Conservation (phyloP, 352 stramenopile genomes). For the Globisporangium apiculatum region DNA sequence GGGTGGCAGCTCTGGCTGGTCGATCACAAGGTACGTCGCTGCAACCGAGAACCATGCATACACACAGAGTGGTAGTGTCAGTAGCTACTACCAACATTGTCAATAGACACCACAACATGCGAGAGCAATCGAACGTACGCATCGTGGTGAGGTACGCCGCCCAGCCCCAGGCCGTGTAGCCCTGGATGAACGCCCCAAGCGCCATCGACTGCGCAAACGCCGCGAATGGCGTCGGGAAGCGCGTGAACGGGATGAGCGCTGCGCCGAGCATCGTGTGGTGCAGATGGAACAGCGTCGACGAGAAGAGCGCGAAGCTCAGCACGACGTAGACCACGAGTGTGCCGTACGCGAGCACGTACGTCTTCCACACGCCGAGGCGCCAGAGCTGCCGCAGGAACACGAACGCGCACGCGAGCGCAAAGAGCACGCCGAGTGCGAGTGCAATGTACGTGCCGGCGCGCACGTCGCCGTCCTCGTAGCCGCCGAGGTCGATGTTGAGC, state of each 20-base stretch:
- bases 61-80: background rate
- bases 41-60: background rate
- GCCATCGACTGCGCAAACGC: constrained; percentile 40
- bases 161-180: constrained; percentile 75
- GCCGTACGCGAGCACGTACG: constrained; percentile 28
- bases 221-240: constrained; percentile 47
- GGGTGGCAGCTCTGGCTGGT: constrained; percentile 20
- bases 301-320: constrained; percentile 49
- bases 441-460: constrained; percentile 64
- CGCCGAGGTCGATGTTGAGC: constrained; percentile 66
- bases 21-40: constrained; percentile 67
- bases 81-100: no score
- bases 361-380: constrained; percentile 25
- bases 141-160: constrained; percentile 52
- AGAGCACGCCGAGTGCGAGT: constrained; percentile 26
- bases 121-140: constrained; percentile 27
- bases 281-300: constrained; percentile 56
- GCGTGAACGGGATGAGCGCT: constrained; percentile 61
- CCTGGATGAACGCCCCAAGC: constrained; percentile 63
- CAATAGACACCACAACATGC: no score
- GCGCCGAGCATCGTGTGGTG: constrained; percentile 72
- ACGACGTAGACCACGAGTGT: constrained; percentile 21
- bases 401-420: constrained; percentile 23
- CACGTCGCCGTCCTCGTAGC: constrained; percentile 33
- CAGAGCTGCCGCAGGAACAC: constrained; percentile 45